Conservation (phyloP, 225 moss, liverwort and hornwort species). For the Thuidium tamariscinum region DNA sequence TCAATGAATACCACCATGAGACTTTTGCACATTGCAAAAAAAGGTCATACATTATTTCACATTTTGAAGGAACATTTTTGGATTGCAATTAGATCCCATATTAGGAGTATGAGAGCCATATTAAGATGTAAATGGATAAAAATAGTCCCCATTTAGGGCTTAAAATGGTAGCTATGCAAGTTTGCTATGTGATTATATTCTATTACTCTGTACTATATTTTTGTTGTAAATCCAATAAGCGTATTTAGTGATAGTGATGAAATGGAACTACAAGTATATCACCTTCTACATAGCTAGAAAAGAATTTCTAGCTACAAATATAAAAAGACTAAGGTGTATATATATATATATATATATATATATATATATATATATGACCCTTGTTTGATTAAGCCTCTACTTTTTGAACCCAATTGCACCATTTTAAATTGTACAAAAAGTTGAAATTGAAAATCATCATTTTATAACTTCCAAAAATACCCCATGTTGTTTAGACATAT, state of each 20-base stretch:
- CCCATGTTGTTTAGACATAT: too few species aligned
- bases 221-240: not conserved
- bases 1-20: not conserved
- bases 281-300: too few species aligned
- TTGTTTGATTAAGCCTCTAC: fast-evolving
- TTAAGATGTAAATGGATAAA: not conserved
- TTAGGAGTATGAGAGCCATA: not conserved
- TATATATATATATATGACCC: not conserved
- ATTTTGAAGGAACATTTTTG: not conserved
- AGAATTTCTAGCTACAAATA: too few species aligned
- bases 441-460: fast-evolving
- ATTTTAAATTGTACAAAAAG: fast-evolving
- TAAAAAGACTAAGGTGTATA: not conserved
- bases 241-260: too few species aligned
- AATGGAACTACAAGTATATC: not conserved
- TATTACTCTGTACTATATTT: not conserved
- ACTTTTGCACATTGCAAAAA: not conserved
- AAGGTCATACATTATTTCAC: not conserved
- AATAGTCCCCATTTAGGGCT: not conserved
- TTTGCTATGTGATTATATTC: not conserved
- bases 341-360: too few species aligned
- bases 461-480: not conserved
- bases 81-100: fast-evolving
- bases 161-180: not conserved
- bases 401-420: not conserved